phyloP scores from a whole-genome alignment of 2,329 filamentous ascomycete species.

The Aspergillus ustus region DNA sequence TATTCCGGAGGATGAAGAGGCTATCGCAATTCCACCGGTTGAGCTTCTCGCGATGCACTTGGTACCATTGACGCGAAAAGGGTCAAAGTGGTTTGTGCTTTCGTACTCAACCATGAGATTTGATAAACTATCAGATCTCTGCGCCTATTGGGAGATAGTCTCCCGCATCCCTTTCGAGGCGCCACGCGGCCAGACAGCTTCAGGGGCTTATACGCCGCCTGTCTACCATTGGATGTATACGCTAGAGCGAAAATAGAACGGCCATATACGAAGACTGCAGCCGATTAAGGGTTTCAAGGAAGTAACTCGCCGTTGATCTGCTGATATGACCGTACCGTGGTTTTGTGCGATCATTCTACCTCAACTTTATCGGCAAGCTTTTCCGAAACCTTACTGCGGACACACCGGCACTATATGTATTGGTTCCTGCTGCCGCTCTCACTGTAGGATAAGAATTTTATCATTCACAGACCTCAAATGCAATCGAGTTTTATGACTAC shows the following conservation, averaged over 20 bases:
- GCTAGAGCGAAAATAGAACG: slow-evolving; percentile 31
- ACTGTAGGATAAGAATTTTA: no score
- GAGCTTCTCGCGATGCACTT: slow-evolving; percentile 42
- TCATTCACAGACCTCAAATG: no score
- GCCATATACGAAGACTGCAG: not conserved
- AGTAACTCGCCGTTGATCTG: no score
- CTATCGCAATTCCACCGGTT: slow-evolving; percentile 34
- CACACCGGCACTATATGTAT: no score
- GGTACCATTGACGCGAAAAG: slow-evolving; percentile 32
- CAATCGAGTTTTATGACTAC: no score
- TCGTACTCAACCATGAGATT: slow-evolving; percentile 43
- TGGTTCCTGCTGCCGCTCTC: no score
- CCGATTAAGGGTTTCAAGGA: no score
- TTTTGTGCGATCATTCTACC: no score
- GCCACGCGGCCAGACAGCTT: slow-evolving; percentile 34
- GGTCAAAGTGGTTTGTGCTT: slow-evolving; percentile 36
- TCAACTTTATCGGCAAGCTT: no score
- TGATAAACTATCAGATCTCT: slow-evolving; percentile 31
- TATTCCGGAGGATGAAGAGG: slow-evolving; percentile 14
- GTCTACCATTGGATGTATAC: slow-evolving; percentile 45
- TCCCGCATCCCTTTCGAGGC: slow-evolving; percentile 38
- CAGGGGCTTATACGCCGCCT: slow-evolving; percentile 35
- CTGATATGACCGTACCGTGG: no score
- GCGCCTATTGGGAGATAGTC: slow-evolving; percentile 33
- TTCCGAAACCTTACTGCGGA: no score